A percentile compares a stretch with the other conserved stretches of the same genome.
Conservation (phyloP, 805 yeast species). For the Candida andamanensis region DNA sequence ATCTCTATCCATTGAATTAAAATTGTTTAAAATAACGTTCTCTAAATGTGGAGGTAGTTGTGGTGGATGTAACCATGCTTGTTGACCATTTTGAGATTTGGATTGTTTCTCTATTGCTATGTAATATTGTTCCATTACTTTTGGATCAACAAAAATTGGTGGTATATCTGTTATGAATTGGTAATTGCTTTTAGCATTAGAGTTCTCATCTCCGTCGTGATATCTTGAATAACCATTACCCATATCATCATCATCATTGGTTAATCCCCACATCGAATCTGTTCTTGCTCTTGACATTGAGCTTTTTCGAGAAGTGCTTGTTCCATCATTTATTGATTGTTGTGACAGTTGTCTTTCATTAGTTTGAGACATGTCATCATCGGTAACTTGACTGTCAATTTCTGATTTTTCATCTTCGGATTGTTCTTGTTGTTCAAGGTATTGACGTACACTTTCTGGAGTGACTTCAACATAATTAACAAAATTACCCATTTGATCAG, state of each 20-base stretch:
- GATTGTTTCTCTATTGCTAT: constrained; percentile 68
- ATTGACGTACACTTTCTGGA: constrained; percentile 32
- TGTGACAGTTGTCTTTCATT: constrained; percentile 4
- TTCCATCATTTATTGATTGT: constrained; percentile 9
- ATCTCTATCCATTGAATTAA: constrained; percentile 52
- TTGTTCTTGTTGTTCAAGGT: constrained; percentile 21
- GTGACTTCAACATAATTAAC: constrained; percentile 84
- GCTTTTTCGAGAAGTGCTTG: constrained; percentile 23
- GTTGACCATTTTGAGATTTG: constrained; percentile 49
- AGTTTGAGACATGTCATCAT: constrained; percentile 5
- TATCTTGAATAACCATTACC: constrained; percentile 76
- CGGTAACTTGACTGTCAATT: constrained; percentile 7
- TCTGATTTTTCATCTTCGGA: constrained; percentile 14
- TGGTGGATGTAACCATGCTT: constrained; percentile 84
- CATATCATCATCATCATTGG: constrained; percentile 73
- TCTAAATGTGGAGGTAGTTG: constrained; percentile 96
- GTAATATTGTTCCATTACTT: constrained; percentile 83
- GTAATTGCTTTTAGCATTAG: constrained; percentile 10
- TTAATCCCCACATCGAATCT: constrained; percentile 60
- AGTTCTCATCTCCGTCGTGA: constrained; percentile 50
- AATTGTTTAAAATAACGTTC: constrained; percentile 82
- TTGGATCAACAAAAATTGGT: constrained; percentile 78
- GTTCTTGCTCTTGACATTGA: constrained; percentile 32
- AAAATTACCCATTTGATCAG: constrained; percentile 94
- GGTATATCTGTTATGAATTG: constrained; percentile 68